Percentiles rank a stretch among this genome's conserved stretches.
These are phyloP conservation scores for Pseudogymnoascus sp. DNA, from an alignment of 2,329 filamentous ascomycete genomes.

Conservation along the genomic window DNA sequence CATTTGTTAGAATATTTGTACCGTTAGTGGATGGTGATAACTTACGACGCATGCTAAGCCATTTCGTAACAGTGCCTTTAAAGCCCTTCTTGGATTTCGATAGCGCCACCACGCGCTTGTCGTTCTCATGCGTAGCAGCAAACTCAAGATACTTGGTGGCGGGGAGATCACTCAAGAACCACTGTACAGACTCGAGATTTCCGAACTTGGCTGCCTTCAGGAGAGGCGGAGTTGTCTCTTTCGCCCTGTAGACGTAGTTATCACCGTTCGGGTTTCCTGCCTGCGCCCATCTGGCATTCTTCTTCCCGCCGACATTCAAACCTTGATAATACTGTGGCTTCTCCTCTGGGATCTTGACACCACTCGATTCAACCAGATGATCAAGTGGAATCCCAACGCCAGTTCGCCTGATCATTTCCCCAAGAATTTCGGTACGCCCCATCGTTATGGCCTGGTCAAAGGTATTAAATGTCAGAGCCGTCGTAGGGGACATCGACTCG, in stretches of 20 bases:
- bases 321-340: slow-evolving; percentile 71
- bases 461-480: slow-evolving; percentile 30
- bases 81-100: slow-evolving; percentile 53
- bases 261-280: slow-evolving; percentile 50
- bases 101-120: slow-evolving; percentile 55
- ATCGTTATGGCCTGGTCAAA: slow-evolving; percentile 39
- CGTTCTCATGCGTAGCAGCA: slow-evolving; percentile 50
- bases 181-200: slow-evolving; percentile 63
- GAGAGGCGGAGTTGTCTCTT: slow-evolving; percentile 47
- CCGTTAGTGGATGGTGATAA: slow-evolving; percentile 14
- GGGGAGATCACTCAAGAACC: slow-evolving; percentile 67
- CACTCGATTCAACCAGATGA: slow-evolving; percentile 56
- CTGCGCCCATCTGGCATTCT: slow-evolving; percentile 65
- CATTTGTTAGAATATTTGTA: slow-evolving; percentile 14
- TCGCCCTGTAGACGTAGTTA: slow-evolving; percentile 32
- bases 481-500: slow-evolving; percentile 29
- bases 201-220: slow-evolving; percentile 49
- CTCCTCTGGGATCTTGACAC: slow-evolving; percentile 47
- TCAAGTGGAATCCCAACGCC: slow-evolving; percentile 65
- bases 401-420: slow-evolving; percentile 55
- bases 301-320: slow-evolving; percentile 66
- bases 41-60: slow-evolving; percentile 54
- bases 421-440: slow-evolving; percentile 50
- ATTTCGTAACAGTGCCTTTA: slow-evolving; percentile 52
- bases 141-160: slow-evolving; percentile 62